Conservation (phyloP, 352 stramenopile species). For the Halophytophthora batemanensis region DNA sequence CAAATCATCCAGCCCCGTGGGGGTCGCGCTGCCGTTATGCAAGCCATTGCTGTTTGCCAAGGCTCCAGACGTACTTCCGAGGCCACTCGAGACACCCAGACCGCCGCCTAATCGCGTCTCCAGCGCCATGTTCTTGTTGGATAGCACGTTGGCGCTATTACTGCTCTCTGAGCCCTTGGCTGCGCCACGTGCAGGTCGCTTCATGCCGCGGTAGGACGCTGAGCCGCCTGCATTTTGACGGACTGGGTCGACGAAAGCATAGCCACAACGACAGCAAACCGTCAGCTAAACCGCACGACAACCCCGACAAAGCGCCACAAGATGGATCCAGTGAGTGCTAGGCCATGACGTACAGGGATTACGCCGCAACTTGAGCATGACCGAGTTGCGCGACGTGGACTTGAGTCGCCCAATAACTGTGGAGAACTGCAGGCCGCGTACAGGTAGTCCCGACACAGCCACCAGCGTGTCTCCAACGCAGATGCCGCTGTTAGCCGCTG, state of each 20-base stretch:
- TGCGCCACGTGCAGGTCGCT: slow-evolving; percentile 46
- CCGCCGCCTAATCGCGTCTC: slow-evolving; percentile 59
- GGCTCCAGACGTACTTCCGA: slow-evolving; percentile 19
- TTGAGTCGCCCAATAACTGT: slow-evolving; percentile 78
- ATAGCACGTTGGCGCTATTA: slow-evolving; percentile 75
- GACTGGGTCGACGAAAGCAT: slow-evolving; percentile 26
- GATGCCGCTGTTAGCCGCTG: slow-evolving; percentile 67
- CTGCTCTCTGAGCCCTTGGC: slow-evolving; percentile 54
- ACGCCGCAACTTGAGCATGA: slow-evolving; percentile 73
- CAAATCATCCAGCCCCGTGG: slow-evolving; percentile 20
- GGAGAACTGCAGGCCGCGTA: slow-evolving; percentile 80
- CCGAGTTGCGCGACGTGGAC: slow-evolving; percentile 73
- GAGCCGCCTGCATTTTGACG: slow-evolving; percentile 59
- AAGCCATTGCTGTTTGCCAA: slow-evolving; percentile 17
- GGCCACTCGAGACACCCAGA: slow-evolving; percentile 22
- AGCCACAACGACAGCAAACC: slow-evolving; percentile 10
- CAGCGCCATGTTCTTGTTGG: slow-evolving; percentile 65
- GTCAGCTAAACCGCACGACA: background rate
- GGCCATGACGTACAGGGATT: slow-evolving; percentile 66
- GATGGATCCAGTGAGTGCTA: background rate
- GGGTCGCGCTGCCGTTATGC: slow-evolving; percentile 15
- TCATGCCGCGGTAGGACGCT: slow-evolving; percentile 53
- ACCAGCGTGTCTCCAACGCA: slow-evolving; percentile 79
- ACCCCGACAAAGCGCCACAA: background rate
- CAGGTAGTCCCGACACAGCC: slow-evolving; percentile 62